Percentiles rank a stretch among this genome's conserved stretches.
These are phyloP conservation scores for Xylariales sp. DNA, from an alignment of 2,329 filamentous ascomycete genomes.

Conservation along the genomic window DNA sequence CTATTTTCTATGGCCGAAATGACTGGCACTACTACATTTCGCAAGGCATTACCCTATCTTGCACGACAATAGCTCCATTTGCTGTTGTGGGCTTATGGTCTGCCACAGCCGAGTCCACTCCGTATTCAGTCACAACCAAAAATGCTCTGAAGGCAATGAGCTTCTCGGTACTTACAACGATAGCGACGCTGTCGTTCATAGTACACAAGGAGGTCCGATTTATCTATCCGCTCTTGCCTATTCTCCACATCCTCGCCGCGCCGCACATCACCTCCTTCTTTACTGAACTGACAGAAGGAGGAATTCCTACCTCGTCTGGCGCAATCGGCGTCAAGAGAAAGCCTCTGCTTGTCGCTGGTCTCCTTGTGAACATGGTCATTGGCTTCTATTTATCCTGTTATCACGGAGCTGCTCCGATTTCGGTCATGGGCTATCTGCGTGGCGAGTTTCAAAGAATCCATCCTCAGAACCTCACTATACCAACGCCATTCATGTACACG, in stretches of 20 bases:
- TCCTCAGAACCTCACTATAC: slow-evolving; percentile 32
- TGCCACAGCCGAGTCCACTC: slow-evolving; percentile 31
- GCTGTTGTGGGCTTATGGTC: slow-evolving; percentile 59
- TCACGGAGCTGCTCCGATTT: slow-evolving; percentile 77
- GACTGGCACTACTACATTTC: slow-evolving; percentile 90
- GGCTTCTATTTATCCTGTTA: slow-evolving; percentile 68
- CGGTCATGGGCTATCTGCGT: slow-evolving; percentile 73
- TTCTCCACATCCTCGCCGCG: slow-evolving; percentile 77
- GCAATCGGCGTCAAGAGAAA: slow-evolving; percentile 41
- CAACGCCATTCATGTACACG: slow-evolving; percentile 18
- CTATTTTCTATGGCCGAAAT: slow-evolving; percentile 89
- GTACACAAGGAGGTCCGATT: slow-evolving; percentile 97
- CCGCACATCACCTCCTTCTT: slow-evolving; percentile 64
- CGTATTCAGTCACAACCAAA: slow-evolving; percentile 28
- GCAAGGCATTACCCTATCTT: slow-evolving; percentile 81
- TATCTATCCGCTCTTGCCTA: slow-evolving; percentile 85
- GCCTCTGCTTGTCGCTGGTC: slow-evolving; percentile 48
- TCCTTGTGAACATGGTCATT: slow-evolving; percentile 65
- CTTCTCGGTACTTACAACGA: slow-evolving; percentile 53
- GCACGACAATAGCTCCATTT: slow-evolving; percentile 80
- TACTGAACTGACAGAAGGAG: slow-evolving; percentile 30
- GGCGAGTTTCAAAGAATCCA: slow-evolving; percentile 60
- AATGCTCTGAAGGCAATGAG: slow-evolving; percentile 52
- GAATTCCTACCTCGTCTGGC: slow-evolving; percentile 22
- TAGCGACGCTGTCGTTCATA: slow-evolving; percentile 66